These are phyloP conservation scores for Kuraishia ogatae DNA, from an alignment of 805 yeast species.

Conservation along the genomic window DNA sequence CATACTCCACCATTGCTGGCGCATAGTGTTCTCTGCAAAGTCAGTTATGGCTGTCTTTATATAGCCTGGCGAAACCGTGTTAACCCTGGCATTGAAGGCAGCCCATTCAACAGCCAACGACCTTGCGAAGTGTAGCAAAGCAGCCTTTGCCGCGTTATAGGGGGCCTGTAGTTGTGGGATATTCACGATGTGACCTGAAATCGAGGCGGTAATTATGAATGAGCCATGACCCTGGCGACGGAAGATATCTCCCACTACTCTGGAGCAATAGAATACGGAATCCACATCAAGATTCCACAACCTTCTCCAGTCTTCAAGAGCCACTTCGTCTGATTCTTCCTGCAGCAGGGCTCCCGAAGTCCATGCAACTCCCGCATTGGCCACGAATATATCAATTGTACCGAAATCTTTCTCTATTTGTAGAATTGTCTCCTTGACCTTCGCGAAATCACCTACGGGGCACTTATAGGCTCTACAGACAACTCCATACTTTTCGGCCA, in stretches of 20 bases:
- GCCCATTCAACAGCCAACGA: constrained; percentile 87
- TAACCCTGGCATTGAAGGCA: constrained; percentile 70
- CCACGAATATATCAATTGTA: constrained; percentile 73
- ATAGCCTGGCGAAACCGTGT: constrained; percentile 82
- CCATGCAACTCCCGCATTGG: constrained; percentile 90
- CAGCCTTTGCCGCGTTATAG: constrained; percentile 85
- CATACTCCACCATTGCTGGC: constrained; percentile 38
- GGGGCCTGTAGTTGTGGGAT: constrained; percentile 82
- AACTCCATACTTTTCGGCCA: constrained; percentile 51
- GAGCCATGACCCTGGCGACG: constrained; percentile 70
- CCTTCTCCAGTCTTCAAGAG: constrained; percentile 57
- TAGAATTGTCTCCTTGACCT: constrained; percentile 38
- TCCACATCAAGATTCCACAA: constrained; percentile 70
- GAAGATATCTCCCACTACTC: constrained; percentile 65
- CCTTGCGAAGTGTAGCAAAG: constrained; percentile 62
- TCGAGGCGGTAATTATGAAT: constrained; percentile 77
- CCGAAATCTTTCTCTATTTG: constrained; percentile 64
- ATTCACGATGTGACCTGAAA: constrained; percentile 84
- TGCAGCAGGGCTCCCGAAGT: constrained; percentile 42
- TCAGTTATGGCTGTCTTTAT: constrained; percentile 61
- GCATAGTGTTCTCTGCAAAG: constrained; percentile 33
- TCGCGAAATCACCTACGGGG: constrained; percentile 38
- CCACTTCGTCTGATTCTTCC: constrained; percentile 31
- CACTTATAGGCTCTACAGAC: constrained; percentile 58
- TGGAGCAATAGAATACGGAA: constrained; percentile 76